These are phyloP conservation scores for Jatropha curcas DNA, from an alignment of 345 rosid species.

Conservation along the genomic window DNA sequence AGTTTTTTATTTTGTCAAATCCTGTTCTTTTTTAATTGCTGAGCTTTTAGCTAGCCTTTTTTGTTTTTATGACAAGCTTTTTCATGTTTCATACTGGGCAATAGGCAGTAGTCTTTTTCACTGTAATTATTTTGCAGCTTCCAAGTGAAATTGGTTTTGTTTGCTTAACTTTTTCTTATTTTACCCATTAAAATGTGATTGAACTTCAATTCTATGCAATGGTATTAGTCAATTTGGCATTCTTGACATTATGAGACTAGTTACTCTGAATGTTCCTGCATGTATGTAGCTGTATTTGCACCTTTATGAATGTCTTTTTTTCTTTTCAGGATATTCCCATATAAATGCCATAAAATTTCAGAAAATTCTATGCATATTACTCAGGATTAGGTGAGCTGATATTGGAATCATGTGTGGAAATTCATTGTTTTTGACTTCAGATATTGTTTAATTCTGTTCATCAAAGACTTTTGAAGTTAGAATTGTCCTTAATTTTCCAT, in stretches of 20 bases:
- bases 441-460: background rate
- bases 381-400: background rate
- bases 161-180: background rate
- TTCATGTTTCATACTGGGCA: background rate
- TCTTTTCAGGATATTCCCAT: background rate
- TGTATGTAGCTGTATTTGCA: background rate
- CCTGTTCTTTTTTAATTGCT: background rate
- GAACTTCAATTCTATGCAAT: background rate
- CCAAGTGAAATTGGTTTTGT: background rate
- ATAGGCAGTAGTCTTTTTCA: background rate
- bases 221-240: background rate
- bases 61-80: background rate
- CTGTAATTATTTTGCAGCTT: conserved; percentile 2
- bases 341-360: background rate
- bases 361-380: background rate
- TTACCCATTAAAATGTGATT: background rate
- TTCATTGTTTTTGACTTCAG: background rate
- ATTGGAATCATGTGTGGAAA: conserved; percentile 3
- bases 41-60: background rate
- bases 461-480: background rate
- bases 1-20: background rate
- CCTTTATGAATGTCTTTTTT: background rate
- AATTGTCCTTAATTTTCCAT: conserved; percentile 2
- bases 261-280: conserved; percentile 1
- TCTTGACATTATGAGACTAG: background rate